phyloP scores from a whole-genome alignment of 441 rosid species.

The Erysimum pusillum region DNA sequence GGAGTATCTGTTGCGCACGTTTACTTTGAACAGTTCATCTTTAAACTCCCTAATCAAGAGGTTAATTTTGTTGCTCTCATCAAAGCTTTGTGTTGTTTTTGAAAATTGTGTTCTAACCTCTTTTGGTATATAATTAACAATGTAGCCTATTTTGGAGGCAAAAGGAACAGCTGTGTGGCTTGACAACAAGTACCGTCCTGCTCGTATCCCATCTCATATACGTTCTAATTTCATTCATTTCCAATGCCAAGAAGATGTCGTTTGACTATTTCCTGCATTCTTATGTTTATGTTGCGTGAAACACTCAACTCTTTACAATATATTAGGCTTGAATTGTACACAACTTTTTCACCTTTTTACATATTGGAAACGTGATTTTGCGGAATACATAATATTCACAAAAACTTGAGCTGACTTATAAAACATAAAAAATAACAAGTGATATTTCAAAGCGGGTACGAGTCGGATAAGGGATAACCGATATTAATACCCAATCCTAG shows the following conservation, averaged over 20 bases:
- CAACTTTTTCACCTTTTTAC: too few relatives aligned
- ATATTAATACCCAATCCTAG: too few relatives aligned
- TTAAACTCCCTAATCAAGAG: slow-evolving; percentile 70
- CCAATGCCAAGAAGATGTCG: slow-evolving; percentile 12
- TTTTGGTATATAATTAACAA: background rate
- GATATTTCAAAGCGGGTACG: too few relatives aligned
- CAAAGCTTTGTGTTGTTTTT: background rate
- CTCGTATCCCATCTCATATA: slow-evolving; percentile 71
- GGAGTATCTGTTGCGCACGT: slow-evolving; percentile 62
- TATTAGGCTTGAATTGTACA: too few relatives aligned
- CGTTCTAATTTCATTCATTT: slow-evolving; percentile 61
- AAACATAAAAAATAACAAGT: too few relatives aligned
- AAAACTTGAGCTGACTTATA: too few relatives aligned
- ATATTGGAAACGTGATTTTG: too few relatives aligned
- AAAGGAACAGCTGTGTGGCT: slow-evolving; percentile 67
- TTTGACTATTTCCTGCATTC: background rate
- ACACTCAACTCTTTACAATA: too few relatives aligned
- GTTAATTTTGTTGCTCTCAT: slow-evolving; percentile 36
- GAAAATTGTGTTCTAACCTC: too few relatives aligned
- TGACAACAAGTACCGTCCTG: slow-evolving; percentile 75
- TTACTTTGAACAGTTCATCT: slow-evolving; percentile 67
- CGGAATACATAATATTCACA: too few relatives aligned
- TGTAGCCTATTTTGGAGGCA: background rate
- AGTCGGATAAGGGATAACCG: too few relatives aligned
- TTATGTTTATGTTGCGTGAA: too few relatives aligned